Base-by-base conservation (phyloP, 768 basidiomycete genomes). In the Russula sp. region DNA sequence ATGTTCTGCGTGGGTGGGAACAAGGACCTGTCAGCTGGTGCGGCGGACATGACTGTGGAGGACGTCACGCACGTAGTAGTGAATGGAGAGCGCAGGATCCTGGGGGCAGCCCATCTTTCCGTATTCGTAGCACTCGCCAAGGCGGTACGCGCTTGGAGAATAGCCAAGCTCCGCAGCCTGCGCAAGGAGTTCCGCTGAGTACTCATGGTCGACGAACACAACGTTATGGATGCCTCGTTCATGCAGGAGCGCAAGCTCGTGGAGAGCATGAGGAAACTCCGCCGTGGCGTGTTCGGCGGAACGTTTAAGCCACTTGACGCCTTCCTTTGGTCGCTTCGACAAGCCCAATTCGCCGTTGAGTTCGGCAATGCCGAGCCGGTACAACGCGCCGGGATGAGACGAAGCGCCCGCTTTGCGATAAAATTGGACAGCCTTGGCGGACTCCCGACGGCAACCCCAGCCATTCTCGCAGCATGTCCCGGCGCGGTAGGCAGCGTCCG, bases 111-210 rank as follows among this genome's bases (percentile, higher is more conserved):
- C 95, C 84, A 98, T 88, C 79, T 92, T 95, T 39, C 97, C 97
- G 73, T 98, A 99, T 77, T 99, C 97, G 73, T 99, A 99, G 73
- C 95, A 98, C 75, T 98, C 96, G 29, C 97, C 97, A 59, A 98
- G 76, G 62, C 93, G 86, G 76, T 94, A 92, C 36, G 97, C 97
- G 66, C 91, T 94, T 18, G 96, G 93, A 9, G 96, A 93, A 74
- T 98, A 98, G 5, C 94, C 94, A 29, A 99, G 81, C 74, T 98
- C 97, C 0, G 92, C 86, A 29, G 95, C 96, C 71, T 97, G 93
- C 2, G 97, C 97, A 45, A 98, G 77, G 11, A 98, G 78, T 74
- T 99, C 97, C 1, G 88, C 86, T 0, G 96, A 87, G 69, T 99
- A 99, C 69, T 98, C 96, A 65, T 86, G 85, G 73, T 99, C 97